These are phyloP conservation scores for Didymella keratinophila DNA, from an alignment of 2,329 filamentous ascomycete genomes.

Conservation along the genomic window DNA sequence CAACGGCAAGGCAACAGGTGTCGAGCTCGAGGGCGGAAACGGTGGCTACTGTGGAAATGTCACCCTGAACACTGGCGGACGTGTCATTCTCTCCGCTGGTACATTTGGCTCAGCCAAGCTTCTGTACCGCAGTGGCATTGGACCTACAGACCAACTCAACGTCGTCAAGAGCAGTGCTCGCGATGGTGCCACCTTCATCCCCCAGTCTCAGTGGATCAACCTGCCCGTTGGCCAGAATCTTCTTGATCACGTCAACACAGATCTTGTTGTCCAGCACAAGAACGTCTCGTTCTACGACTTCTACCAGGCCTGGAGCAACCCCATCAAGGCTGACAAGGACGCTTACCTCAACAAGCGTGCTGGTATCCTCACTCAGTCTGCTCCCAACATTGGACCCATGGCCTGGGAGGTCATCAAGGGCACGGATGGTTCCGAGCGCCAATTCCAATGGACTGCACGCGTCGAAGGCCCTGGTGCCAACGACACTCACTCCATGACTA, in stretches of 20 bases:
- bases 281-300: constrained; percentile 70
- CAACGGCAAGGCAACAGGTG: constrained; percentile 68
- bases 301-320: constrained; percentile 64
- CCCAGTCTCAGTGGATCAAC: constrained; percentile 58
- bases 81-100: constrained; percentile 73
- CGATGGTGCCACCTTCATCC: constrained; percentile 55
- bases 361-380: constrained; percentile 70
- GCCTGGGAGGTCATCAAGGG: constrained; percentile 67
- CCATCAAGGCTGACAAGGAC: constrained; percentile 51
- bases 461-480: constrained; percentile 63
- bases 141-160: constrained; percentile 61
- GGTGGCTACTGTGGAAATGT: constrained; percentile 67
- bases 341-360: constrained; percentile 57
- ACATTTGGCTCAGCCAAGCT: constrained; percentile 75
- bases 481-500: constrained; percentile 52
- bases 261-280: constrained; percentile 60
- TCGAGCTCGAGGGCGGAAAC: constrained; percentile 72
- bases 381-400: constrained; percentile 70
- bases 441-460: constrained; percentile 72
- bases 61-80: constrained; percentile 66
- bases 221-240: constrained; percentile 61
- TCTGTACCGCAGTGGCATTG: constrained; percentile 73
- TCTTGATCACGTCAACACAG: constrained; percentile 65
- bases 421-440: constrained; percentile 66
- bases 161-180: constrained; percentile 54